Base-by-base conservation (phyloP, 257 asterid species). In the Penstemon barbatus region DNA sequence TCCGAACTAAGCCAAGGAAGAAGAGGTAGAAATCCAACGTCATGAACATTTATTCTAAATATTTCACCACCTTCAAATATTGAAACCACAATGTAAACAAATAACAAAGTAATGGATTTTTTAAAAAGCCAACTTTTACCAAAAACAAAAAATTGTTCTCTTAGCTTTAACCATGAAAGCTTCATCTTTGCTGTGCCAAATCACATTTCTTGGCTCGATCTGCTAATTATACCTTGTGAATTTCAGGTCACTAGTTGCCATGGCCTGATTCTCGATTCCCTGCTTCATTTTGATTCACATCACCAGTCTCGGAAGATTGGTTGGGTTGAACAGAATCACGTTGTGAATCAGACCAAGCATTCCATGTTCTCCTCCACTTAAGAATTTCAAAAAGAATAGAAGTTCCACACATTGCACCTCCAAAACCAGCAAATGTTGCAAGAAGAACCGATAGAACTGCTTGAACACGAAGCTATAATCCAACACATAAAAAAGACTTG, bases 331-430 rank as follows among this genome's bases (percentile, higher is more conserved):
- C 52, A 52, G 88, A 54, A 58, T 65, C 78, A 6, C 13, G 79
- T 63, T 57, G 83, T 56, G 84, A 74, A 76, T 65, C 42, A 36
- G 88, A 51, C 77, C 65, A 55, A 42, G 69, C 12, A 63, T 49
- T 67, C 83, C 73, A 71, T 38, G 71, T 62, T 57, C 77, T 65
- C 74, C 91, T 89, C 88, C 89, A 84, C 76, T 81, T 91, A 11
- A 76, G 56, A 33, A 89, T 62, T 82, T 91, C 93, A 15, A 77
- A 81, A 59, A 89, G 25, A 50, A 91, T 68, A 12, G 91, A 87
- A 57, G 95, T 87, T 46, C 91, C 95, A 55, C 93, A 87, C 96
- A 91, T 87, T 57, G 87, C 80, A 50, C 96, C 94, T 72, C 95
- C 98, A 73, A 91, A 89, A 44, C 98, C 96, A 60, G 88, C 90